These are phyloP conservation scores for Dipodascus albidus DNA, from an alignment of 805 yeast genomes.

Conservation along the genomic window DNA sequence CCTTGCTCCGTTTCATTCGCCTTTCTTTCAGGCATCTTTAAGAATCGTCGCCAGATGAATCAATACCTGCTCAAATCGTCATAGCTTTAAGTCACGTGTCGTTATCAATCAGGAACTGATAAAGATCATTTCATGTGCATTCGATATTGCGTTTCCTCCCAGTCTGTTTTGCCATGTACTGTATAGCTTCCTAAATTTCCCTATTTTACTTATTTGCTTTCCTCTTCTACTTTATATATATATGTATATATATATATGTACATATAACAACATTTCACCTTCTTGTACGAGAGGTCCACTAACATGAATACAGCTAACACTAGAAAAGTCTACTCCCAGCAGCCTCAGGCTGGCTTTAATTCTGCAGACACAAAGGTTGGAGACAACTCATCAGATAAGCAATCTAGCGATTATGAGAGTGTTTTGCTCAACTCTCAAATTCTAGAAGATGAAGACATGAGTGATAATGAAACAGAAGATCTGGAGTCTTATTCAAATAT, in stretches of 20 bases:
- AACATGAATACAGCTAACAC: not conserved
- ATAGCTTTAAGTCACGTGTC: no score
- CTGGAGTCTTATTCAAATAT: not conserved
- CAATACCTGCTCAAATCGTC: no score
- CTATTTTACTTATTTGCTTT: no score
- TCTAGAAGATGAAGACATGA: not conserved
- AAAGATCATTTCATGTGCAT: no score
- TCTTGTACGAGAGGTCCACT: not conserved
- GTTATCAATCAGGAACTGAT: no score
- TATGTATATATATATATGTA: not conserved
- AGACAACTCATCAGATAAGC: not conserved
- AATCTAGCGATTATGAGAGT: not conserved
- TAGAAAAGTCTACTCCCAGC: not conserved
- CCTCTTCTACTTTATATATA: not conserved
- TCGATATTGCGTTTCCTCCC: no score
- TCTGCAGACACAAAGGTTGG: not conserved
- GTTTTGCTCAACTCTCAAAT: not conserved
- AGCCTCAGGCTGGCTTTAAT: not conserved
- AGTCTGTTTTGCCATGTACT: no score
- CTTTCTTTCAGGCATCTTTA: no score
- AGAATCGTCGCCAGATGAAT: no score
- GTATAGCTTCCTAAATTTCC: no score
- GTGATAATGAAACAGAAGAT: not conserved
- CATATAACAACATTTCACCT: not conserved
- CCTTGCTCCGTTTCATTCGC: no score